Percentiles rank a stretch among this genome's conserved stretches.
Evolutionary conservation across 2,329 filamentous ascomycete species (phyloP).

Genomic region (Microcera coccophila): DNA sequence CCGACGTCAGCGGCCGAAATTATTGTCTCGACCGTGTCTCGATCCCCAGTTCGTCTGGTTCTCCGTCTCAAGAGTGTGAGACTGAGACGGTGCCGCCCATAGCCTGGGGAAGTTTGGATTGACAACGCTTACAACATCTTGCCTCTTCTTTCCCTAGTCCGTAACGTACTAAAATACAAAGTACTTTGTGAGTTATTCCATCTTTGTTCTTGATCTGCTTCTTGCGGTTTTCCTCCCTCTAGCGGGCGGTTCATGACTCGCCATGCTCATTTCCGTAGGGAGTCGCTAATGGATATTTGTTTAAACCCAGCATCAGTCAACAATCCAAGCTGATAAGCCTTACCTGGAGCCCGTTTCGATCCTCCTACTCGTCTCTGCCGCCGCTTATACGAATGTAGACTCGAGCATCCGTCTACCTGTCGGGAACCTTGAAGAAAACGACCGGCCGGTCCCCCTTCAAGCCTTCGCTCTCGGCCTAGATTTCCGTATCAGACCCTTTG

Average conservation of each 20-base stretch:
- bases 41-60: background rate
- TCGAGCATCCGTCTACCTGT: too few relatives aligned
- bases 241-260: slow-evolving; percentile 19
- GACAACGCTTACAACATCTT: background rate
- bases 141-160: background rate
- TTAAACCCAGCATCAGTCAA: slow-evolving; percentile 4
- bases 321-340: background rate
- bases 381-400: too few relatives aligned
- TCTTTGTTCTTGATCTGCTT: background rate
- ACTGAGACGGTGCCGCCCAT: too few relatives aligned
- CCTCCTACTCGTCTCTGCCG: too few relatives aligned
- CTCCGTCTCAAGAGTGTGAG: slow-evolving; percentile 4
- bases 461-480: background rate
- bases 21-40: slow-evolving; percentile 10
- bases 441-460: background rate
- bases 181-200: background rate
- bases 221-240: background rate
- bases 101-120: background rate
- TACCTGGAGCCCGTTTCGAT: too few relatives aligned
- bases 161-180: background rate
- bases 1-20: slow-evolving; percentile 3
- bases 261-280: slow-evolving; percentile 19
- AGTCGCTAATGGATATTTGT: slow-evolving; percentile 14
- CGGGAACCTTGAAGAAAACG: background rate
- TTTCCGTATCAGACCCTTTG: background rate